Evolutionary conservation across 805 yeast genomes (phyloP).

Genomic region (Kazachstania viticola): DNA sequence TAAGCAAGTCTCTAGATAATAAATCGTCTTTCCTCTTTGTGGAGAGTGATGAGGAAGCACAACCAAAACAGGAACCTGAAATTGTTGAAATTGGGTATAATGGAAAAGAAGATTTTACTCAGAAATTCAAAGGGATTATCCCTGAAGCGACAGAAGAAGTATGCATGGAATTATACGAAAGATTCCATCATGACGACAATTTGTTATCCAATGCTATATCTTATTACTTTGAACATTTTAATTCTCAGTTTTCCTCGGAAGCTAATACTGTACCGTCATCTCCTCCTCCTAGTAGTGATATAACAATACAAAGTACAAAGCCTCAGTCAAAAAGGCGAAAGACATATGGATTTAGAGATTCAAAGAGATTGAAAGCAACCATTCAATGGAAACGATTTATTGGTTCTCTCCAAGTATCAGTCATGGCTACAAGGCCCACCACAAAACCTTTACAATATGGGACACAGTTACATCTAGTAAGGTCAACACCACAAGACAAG

Average conservation of each 20-base stretch:
- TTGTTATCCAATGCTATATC: conserved; percentile 30
- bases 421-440: conserved; percentile 66
- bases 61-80: conserved; percentile 2
- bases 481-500: conserved; percentile 20
- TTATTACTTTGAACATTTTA: conserved; percentile 28
- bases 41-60: conserved; percentile 1
- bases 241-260: neutral
- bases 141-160: conserved; percentile 21
- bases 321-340: conserved; percentile 3
- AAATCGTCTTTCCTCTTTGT: conserved; percentile 15
- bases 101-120: conserved; percentile 14
- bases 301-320: neutral
- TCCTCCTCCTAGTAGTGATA: neutral
- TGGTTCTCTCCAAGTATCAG: conserved; percentile 49
- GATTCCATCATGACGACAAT: conserved; percentile 19
- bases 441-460: conserved; percentile 33
- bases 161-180: conserved; percentile 17
- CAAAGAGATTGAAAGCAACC: conserved; percentile 8
- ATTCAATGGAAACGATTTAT: conserved; percentile 36
- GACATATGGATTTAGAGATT: conserved; percentile 1
- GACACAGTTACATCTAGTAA: conserved; percentile 31
- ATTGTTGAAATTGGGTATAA: conserved; percentile 1
- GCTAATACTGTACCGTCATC: neutral
- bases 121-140: conserved; percentile 27
- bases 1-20: conserved; percentile 7